Percentiles rank a stretch among this genome's conserved stretches.
Evolutionary conservation across 108 stramenopile species (phyloP).

Genomic region (Cyclotella kingstonii): DNA sequence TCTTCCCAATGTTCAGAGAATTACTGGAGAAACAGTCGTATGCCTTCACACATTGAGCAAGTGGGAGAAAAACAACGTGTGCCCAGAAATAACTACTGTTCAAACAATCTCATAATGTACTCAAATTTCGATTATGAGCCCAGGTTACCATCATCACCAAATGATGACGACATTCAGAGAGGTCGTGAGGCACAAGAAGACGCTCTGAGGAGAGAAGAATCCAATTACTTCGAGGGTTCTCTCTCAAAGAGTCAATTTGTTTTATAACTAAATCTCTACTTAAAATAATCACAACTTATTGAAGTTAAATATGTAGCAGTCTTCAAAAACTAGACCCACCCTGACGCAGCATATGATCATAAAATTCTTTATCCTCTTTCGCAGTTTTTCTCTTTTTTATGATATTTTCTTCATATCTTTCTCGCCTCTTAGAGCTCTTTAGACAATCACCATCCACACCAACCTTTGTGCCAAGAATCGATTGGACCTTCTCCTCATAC

Average conservation of each 20-base stretch:
- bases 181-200: conserved; percentile 17
- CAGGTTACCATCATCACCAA: conserved; percentile 10
- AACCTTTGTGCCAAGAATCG: conserved; percentile 29
- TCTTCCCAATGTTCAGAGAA: too few species aligned
- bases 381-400: conserved; percentile 75
- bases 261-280: too few species aligned
- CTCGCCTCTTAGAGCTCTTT: conserved; percentile 54
- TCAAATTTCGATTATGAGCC: conserved; percentile 27
- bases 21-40: too few species aligned
- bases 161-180: conserved; percentile 15
- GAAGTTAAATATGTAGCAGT: not conserved
- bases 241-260: too few species aligned
- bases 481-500: conserved; percentile 86
- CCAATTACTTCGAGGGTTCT: conserved; percentile 46
- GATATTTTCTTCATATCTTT: conserved; percentile 73
- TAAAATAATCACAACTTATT: not conserved
- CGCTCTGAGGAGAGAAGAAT: conserved; percentile 29
- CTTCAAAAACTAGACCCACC: conserved; percentile 65
- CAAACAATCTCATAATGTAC: not conserved
- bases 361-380: conserved; percentile 82
- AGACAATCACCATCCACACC: conserved; percentile 1
- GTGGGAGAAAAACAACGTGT: too few species aligned
- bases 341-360: conserved; percentile 70
- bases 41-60: too few species aligned
- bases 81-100: too few species aligned